Evolutionary conservation across 164 flowering plant genomes (phyloP), one percentile per base, ranked within the genome.

Genomic region (Platanus orientalis): DNA sequence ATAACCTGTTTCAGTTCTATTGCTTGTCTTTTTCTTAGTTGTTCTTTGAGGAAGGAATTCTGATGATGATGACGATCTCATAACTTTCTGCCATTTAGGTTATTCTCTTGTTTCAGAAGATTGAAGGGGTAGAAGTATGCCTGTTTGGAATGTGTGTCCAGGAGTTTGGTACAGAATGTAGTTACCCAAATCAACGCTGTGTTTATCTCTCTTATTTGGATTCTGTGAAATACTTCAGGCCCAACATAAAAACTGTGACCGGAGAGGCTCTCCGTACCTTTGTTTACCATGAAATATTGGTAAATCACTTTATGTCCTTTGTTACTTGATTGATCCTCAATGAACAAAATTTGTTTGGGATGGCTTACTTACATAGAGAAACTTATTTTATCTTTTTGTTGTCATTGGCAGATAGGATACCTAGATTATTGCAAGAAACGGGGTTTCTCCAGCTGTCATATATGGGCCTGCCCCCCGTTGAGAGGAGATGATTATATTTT

Each of bases 111-210:
- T 71, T 71, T 57, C 75, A 71, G 44, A 71, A 62, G 54, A 71
- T 71, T 52, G 71, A 66, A 53, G 75, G 75, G 12, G 75, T 66
- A 29, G 75, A 71, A 9, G 67, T 66, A 9, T 62, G 70, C 52
- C 58, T 71, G 10, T 71, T 71, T 39, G 70, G 58, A 30, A 71
- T 71, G 75, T 62, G 39, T 30, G 71, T 71, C 60, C 75, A 71
- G 45, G 75, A 71, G 51, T 71, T 61, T 58, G 71, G 75, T 19
- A 61, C 75, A 28, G 67, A 66, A 42, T 66, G 75, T 29, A 10
- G 13, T 7, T 26, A 32, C 13, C 75, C 75, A 23, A 71, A 71
- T 58, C 67, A 66, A 23, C 61, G 71, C 6, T 52, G 66, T 56
- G 67, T 67, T 17, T 71, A 67, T 51, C 40, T 71, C 20, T 66